Evolutionary conservation across 176 grass and related monocot genomes (phyloP).

Genomic region (Ensete glaucum): DNA sequence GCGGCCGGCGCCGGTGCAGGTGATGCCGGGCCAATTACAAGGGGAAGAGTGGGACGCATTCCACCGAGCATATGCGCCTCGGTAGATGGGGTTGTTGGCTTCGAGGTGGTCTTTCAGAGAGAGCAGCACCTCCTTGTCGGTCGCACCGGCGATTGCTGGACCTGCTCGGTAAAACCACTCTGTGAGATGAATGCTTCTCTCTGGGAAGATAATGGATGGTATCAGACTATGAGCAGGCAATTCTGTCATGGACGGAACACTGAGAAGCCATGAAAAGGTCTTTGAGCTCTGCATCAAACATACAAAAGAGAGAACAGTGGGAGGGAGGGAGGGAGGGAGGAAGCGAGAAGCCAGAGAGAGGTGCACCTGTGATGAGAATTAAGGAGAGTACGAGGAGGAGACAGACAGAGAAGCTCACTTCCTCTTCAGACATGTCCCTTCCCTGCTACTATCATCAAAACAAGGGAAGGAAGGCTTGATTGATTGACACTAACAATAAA

Average conservation of each 20-base stretch:
- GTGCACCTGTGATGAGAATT: slow-evolving; percentile 39
- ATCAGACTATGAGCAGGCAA: no score
- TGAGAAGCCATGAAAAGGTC: no score
- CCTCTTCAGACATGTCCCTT: slow-evolving; percentile 41
- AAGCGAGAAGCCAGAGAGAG: neutral
- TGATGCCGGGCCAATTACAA: slow-evolving; percentile 45
- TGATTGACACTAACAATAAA: neutral
- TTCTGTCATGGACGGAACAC: no score
- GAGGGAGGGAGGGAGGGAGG: no score
- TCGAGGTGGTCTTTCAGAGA: slow-evolving; percentile 54
- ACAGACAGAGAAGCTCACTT: neutral
- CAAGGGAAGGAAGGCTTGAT: neutral
- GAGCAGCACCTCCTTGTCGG: slow-evolving; percentile 57
- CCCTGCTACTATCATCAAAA: slow-evolving; percentile 26
- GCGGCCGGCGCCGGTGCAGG: slow-evolving; percentile 3
- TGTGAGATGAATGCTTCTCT: neutral
- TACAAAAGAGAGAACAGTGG: no score
- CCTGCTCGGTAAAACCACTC: slow-evolving; percentile 15
- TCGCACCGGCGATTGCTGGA: slow-evolving; percentile 6
- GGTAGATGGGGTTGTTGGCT: slow-evolving; percentile 36
- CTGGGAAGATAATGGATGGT: no score
- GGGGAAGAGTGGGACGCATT: slow-evolving; percentile 33
- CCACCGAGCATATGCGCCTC: slow-evolving; percentile 48
- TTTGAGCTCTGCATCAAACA: no score
- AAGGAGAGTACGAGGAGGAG: slow-evolving; percentile 38